Conservation (phyloP, 2,329 filamentous ascomycete species). For the Phyllosticta paracitricarpa region DNA sequence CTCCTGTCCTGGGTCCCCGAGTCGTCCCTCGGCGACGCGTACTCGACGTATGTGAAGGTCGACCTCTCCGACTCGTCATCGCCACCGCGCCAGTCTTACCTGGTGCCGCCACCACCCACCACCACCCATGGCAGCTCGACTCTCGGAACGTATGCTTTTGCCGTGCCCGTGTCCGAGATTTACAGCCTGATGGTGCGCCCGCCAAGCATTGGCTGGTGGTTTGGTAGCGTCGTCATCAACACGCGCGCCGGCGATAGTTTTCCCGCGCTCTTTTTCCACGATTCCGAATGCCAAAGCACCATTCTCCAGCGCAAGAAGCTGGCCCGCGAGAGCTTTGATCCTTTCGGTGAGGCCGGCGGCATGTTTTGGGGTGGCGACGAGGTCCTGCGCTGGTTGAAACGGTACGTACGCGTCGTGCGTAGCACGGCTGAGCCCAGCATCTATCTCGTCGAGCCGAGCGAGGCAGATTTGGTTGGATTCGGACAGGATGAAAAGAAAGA, state of each 20-base stretch:
- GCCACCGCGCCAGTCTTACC: conserved; percentile 74
- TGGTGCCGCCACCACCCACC: conserved; percentile 85
- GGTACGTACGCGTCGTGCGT: conserved; percentile 73
- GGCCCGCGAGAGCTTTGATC: conserved; percentile 76
- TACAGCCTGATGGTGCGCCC: conserved; percentile 86
- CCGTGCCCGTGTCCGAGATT: conserved; percentile 78
- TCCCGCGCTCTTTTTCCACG: conserved; percentile 93
- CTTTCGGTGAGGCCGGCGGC: conserved; percentile 72
- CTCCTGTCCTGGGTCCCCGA: conserved; percentile 92
- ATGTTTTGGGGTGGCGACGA: conserved; percentile 99
- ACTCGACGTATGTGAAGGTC: conserved; percentile 88
- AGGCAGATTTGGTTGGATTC: conserved; percentile 77
- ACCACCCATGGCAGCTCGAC: conserved; percentile 64
- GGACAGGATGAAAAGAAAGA: conserved; percentile 36
- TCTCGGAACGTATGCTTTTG: conserved; percentile 77
- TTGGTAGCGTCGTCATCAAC: conserved; percentile 90
- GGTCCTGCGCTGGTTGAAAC: conserved; percentile 78
- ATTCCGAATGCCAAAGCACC: conserved; percentile 91
- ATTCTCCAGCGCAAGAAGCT: conserved; percentile 87
- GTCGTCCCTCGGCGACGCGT: conserved; percentile 69
- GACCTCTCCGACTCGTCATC: conserved; percentile 75
- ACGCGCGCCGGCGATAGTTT: conserved; percentile 84
- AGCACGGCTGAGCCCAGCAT: conserved; percentile 81
- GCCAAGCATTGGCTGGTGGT: conserved; percentile 96
- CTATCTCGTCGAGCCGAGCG: conserved; percentile 78